A percentile compares a stretch with the other conserved stretches of the same genome.
phyloP scores from a whole-genome alignment of 2,329 filamentous ascomycete genomes.

The Colletotrichum lupini region DNA sequence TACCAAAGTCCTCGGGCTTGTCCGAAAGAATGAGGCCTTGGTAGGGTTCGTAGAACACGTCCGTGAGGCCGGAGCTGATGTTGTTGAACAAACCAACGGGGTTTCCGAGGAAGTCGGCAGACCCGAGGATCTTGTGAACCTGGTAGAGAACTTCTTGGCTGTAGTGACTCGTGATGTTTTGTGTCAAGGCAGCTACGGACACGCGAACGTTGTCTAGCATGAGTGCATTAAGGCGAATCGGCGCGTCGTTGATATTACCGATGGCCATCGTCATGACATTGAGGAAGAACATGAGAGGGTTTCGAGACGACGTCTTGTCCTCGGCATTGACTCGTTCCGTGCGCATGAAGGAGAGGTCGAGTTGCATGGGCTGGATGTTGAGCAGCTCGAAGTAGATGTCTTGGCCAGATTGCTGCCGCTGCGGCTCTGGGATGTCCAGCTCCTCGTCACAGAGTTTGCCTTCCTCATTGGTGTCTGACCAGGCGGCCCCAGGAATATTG shows the following conservation, averaged over 20 bases:
- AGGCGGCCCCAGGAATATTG: slow-evolving; percentile 90
- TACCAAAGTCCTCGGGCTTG: slow-evolving; percentile 91
- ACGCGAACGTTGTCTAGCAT: slow-evolving; percentile 96
- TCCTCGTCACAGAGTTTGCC: slow-evolving; percentile 90
- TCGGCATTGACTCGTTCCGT: slow-evolving; percentile 97
- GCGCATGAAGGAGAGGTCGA: slow-evolving; percentile 95
- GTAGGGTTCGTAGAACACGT: slow-evolving; percentile 99
- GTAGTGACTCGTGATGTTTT: slow-evolving; percentile 93
- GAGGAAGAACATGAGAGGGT: slow-evolving; percentile 98
- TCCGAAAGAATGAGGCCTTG: slow-evolving; percentile 97
- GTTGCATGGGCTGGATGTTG: slow-evolving; percentile 97
- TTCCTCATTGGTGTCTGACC: slow-evolving; percentile 81
- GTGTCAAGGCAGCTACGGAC: slow-evolving; percentile 83
- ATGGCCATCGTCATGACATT: slow-evolving; percentile 99
- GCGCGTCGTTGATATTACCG: slow-evolving; percentile 98
- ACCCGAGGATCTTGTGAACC: slow-evolving; percentile 96
- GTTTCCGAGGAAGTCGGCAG: slow-evolving; percentile 96
- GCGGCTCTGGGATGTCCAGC: slow-evolving; percentile 92
- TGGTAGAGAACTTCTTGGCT: slow-evolving; percentile 96
- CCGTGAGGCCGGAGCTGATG: slow-evolving; percentile 94
- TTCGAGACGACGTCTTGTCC: slow-evolving; percentile 89
- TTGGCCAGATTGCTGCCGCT: slow-evolving; percentile 83
- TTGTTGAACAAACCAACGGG: slow-evolving; percentile 98
- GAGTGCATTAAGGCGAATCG: slow-evolving; percentile 90
- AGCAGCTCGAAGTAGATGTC: slow-evolving; percentile 98